Base-by-base conservation (phyloP, 2,329 filamentous ascomycete species). In the Calonectria honghensis region DNA sequence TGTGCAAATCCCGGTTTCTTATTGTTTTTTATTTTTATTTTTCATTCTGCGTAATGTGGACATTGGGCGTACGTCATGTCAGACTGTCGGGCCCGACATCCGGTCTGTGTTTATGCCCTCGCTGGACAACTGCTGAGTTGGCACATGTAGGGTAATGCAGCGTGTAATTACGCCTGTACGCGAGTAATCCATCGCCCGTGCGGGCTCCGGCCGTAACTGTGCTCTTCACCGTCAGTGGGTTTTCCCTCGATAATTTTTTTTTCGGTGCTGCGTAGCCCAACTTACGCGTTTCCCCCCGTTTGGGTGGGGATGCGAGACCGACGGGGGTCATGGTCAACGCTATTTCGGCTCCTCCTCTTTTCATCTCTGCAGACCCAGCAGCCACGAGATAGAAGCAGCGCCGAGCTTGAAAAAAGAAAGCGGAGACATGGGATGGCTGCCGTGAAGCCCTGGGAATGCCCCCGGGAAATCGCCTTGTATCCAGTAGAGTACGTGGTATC, bases 261-360 rank as follows among this genome's bases (percentile, higher is more conserved):
- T 32, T n/a, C 59, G n/a, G 32, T 39, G 57, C 32, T 61, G 57
- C 57, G 57, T 61, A 39, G 57, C n/a, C 35, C 51, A 39, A 67
- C 51, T 52, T 72, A 69, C 66, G 66, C 65, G 64, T 57, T 73
- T 51, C 37, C 52, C 41, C 14, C 29, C 39, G 24, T 52, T 32
- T 13, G 35, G 59, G 50, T 65, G 72, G 72, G 59, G 72, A 50
- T 64, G 65, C 37, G 39, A 48, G 14, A n/a, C 24, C 37, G 24
- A 45, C 39, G 37, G 39, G 61, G 59, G 14, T 48, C 45, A 48
- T 31, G 24, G 54, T 59, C 67, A 57, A 32, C 48, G 54, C 65
- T 67, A 69, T 66, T 73, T 70, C 71, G 71, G 51, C 52, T 37
- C 70, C 70, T 73, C 66, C 71, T 69, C 67, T 69, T 73, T 66